Base-by-base conservation (phyloP, 352 stramenopile genomes). In the Pythium vanterpoolii region DNA sequence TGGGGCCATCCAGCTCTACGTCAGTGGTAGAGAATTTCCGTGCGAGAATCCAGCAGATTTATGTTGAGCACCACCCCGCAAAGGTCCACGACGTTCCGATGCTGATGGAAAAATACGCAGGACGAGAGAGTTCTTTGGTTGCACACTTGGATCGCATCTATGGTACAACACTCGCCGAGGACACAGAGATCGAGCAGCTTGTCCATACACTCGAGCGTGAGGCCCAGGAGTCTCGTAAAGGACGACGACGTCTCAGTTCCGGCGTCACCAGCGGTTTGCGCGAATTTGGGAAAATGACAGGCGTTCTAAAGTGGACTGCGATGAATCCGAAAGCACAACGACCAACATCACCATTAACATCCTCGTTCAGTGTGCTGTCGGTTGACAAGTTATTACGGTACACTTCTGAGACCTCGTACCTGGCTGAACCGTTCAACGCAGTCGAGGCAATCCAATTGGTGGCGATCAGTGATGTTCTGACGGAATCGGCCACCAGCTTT, bases 121-220 rank as follows among this genome's bases (percentile, higher is more conserved):
- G 65, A 5, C 72, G 81, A 13, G 82, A 93, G 56, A 57, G 64
- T 14, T 68, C 77, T 2, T 63, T 93, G 1, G 47, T 91, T 0
- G 69, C 76, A 14, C 81, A 90, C 33, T 58, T 93, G 11, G 81
- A 93, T 58, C 73, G 74, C 7, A 84, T 93, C 28, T 89, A 91
- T 51, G 72, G 73, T 9, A 87, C 83, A 0, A 42, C 33, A 4
- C 50, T 93, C 26, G 50, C 55, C 4, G 60, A 66, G 13, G 72
- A 89, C 26, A 18, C 19, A 4, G 62, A 66, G 2, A 59, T 91
- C 6, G 19, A 54, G 4, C 36, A 26, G 16, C 45, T 89, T 3
- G 56, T 89, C 3, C 38, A 64, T 6, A 54, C 21, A n/a, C n/a
- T 71, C 4, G 64, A 66, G 31, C 31, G 26, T 19, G 19, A 16